Percentiles rank a stretch among this genome's conserved stretches.
These are phyloP conservation scores for Aphanocladium album DNA, from an alignment of 2,329 filamentous ascomycete genomes.

Conservation along the genomic window DNA sequence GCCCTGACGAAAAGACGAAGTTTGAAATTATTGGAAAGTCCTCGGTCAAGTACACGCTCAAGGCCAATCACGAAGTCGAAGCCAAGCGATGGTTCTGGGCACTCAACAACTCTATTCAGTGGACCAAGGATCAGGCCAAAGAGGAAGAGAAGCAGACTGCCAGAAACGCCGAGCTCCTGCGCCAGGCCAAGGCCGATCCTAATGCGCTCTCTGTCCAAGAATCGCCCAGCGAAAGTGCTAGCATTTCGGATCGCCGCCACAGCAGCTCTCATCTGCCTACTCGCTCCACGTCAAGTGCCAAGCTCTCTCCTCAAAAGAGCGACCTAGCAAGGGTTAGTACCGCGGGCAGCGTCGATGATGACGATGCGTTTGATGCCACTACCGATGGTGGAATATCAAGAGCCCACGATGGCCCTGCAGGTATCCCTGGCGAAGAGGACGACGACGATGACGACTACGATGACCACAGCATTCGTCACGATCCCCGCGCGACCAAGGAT, in stretches of 20 bases:
- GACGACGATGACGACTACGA: conserved; percentile 73
- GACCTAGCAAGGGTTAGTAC: conserved; percentile 38
- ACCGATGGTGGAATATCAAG: conserved; percentile 39
- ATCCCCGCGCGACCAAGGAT: conserved; percentile 74
- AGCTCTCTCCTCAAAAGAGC: conserved; percentile 28
- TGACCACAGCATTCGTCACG: conserved; percentile 71
- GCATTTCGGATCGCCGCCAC: conserved; percentile 39
- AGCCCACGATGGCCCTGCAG: conserved; percentile 30
- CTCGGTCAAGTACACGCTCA: conserved; percentile 96
- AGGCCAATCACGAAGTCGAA: conserved; percentile 96
- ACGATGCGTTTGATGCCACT: conserved; percentile 45
- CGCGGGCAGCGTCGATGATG: conserved; percentile 46
- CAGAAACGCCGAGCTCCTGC: conserved; percentile 68
- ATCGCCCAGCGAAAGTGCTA: conserved; percentile 47
- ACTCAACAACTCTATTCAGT: conserved; percentile 97
- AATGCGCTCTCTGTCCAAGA: conserved; percentile 42
- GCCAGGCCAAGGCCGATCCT: conserved; percentile 71
- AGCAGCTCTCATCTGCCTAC: conserved; percentile 41
- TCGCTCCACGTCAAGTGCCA: conserved; percentile 24
- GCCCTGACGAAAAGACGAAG: conserved; percentile 91
- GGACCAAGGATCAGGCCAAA: conserved; percentile 93
- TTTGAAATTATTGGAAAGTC: conserved; percentile 98
- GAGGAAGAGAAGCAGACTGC: conserved; percentile 77
- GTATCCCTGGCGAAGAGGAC: conserved; percentile 48
- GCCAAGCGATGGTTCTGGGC: conserved; percentile 99